Evolutionary conservation across 2,329 filamentous ascomycete species (phyloP).

Genomic region (Leptodontidium sp.): DNA sequence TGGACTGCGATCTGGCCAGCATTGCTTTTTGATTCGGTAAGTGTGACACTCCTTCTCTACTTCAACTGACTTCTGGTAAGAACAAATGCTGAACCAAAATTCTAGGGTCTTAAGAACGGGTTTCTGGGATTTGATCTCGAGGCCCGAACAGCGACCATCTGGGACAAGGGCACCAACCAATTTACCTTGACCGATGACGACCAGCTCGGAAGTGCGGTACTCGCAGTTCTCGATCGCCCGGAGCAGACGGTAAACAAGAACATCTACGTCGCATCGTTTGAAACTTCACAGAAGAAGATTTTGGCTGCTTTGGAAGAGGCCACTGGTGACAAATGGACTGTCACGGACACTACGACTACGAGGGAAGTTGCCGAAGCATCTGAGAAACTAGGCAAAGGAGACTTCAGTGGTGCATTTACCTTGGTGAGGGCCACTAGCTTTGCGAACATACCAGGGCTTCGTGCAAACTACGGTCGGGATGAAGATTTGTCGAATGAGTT

Average conservation of each 20-base stretch:
- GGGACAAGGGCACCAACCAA: slow-evolving; percentile 42
- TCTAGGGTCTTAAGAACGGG: slow-evolving; percentile 26
- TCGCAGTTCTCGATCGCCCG: slow-evolving; percentile 46
- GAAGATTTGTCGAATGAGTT: slow-evolving; percentile 30
- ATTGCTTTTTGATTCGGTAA: slow-evolving; percentile 35
- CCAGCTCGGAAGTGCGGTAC: slow-evolving; percentile 46
- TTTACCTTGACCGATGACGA: slow-evolving; percentile 33
- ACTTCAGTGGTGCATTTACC: slow-evolving; percentile 14
- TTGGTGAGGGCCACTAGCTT: slow-evolving; percentile 27
- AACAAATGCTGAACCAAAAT: not conserved
- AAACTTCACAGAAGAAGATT: slow-evolving; percentile 46
- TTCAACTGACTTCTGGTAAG: too few species aligned
- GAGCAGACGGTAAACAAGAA: slow-evolving; percentile 47
- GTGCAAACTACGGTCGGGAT: slow-evolving; percentile 24
- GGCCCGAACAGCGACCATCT: slow-evolving; percentile 44
- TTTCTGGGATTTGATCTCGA: slow-evolving; percentile 47
- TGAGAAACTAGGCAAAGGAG: slow-evolving; percentile 20
- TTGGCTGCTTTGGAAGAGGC: slow-evolving; percentile 43
- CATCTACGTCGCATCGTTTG: slow-evolving; percentile 47
- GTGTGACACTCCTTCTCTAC: not conserved
- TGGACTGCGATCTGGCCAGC: slow-evolving; percentile 47
- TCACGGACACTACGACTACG: slow-evolving; percentile 18
- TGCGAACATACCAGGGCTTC: slow-evolving; percentile 22
- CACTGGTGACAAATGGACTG: slow-evolving; percentile 44
- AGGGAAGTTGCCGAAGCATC: slow-evolving; percentile 22